Conservation (phyloP, 345 rosid genomes). For the Microcos paniculata region DNA sequence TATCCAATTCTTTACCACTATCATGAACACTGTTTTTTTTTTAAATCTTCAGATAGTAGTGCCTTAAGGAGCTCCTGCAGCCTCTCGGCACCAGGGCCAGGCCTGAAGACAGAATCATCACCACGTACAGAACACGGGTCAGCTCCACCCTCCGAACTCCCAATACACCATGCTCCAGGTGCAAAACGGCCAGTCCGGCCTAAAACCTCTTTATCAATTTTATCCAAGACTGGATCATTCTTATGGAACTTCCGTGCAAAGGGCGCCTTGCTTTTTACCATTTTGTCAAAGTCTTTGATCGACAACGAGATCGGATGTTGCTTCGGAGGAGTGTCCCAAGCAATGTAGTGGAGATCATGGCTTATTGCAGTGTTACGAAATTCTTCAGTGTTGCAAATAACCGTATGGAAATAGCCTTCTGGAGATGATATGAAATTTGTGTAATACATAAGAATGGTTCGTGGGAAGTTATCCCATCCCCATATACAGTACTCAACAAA, state of each 20-base stretch:
- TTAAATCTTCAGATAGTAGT: slow-evolving; percentile 57
- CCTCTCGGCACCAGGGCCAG: slow-evolving; percentile 78
- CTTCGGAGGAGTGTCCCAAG: slow-evolving; percentile 96
- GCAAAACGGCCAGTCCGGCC: slow-evolving; percentile 61
- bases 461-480: slow-evolving; percentile 90
- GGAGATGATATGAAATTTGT: slow-evolving; percentile 86
- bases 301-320: slow-evolving; percentile 78
- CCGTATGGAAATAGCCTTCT: slow-evolving; percentile 96
- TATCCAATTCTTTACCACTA: slow-evolving; percentile 15
- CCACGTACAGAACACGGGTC: slow-evolving; percentile 72
- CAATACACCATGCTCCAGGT: slow-evolving; percentile 83
- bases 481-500: slow-evolving; percentile 83
- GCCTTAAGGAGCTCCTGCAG: slow-evolving; percentile 53
- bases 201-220: slow-evolving; percentile 74
- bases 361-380: slow-evolving; percentile 62
- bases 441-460: slow-evolving; percentile 82
- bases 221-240: slow-evolving; percentile 75
- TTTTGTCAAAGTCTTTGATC: slow-evolving; percentile 64
- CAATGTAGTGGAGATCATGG: slow-evolving; percentile 92
- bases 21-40: slow-evolving; percentile 59
- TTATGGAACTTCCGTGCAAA: slow-evolving; percentile 84
- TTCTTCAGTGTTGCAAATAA: slow-evolving; percentile 69
- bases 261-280: slow-evolving; percentile 81
- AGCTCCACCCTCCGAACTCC: slow-evolving; percentile 49
- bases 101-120: slow-evolving; percentile 55